Base-by-base conservation (phyloP, 257 asterid genomes). In the Ballota nigra region DNA sequence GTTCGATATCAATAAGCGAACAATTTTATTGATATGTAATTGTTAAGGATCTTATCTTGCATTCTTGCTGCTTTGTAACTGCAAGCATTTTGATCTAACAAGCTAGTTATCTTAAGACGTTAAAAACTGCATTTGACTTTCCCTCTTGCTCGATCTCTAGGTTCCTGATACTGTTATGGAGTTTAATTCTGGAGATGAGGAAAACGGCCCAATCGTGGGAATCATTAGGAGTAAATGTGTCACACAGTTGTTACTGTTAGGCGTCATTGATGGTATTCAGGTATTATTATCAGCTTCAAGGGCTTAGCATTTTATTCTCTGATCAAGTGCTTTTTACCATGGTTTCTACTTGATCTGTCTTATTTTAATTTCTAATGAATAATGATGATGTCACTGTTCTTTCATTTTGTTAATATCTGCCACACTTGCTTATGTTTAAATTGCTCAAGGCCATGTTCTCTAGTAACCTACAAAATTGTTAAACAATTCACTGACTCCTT, bases 201-300 rank as follows among this genome's bases (percentile, higher is more conserved):
- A 82, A 74, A 97, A 92, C 85, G 90, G 89, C 86, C 86, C 89
- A 20, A 51, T 83, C 36, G 67, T 89, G 82, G 91, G 84, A 81
- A 83, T 84, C 75, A 86, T 95, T 69, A 80, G 99, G 88, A 89
- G 97, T 88, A 95, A 95, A 86, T 92, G 99, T 76, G 84, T 95
- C 72, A 92, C 98, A 3, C 99, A 95, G 82, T 80, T 95, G 82
- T 80, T 95, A 83, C 92, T 95, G 77, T 80, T 95, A 69, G 95
- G 93, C 76, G 96, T 89, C 78, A 90, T 95, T 75, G 97, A 95
- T 63, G 81, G 91, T 83, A 95, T 95, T 80, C 99, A 95, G 98
- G 99, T 95, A 82, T 40, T 20, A 41, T 52, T 62, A 33, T 68
- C 73, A 22, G 70, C 45, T 70, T 73, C 59, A 28, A 18, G 61